Percentiles rank a stretch among this genome's conserved stretches.
Evolutionary conservation across 805 yeast species (phyloP).

Genomic region (Citeromyces matritensis): DNA sequence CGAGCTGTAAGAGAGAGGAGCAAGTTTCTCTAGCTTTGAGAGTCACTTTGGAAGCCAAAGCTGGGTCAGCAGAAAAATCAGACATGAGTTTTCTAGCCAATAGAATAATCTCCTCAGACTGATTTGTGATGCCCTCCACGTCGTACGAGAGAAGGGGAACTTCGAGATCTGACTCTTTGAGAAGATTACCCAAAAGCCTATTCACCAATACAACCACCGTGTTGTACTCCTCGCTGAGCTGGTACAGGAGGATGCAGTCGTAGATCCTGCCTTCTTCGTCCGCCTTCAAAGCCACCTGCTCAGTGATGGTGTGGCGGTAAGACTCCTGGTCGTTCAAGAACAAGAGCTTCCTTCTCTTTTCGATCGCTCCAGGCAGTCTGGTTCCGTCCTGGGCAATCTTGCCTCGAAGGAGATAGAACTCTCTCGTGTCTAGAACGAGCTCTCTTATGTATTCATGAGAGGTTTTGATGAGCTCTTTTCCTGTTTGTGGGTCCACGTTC

Average conservation of each 20-base stretch:
- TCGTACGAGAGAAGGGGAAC: slow-evolving; percentile 25
- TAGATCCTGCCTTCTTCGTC: slow-evolving; percentile 82
- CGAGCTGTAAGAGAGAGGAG: slow-evolving; percentile 45
- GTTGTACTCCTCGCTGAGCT: slow-evolving; percentile 77
- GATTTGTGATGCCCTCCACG: slow-evolving; percentile 9
- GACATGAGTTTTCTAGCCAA: slow-evolving; percentile 28
- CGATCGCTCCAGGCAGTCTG: slow-evolving; percentile 72
- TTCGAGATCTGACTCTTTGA: slow-evolving; percentile 57
- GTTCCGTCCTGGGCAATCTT: slow-evolving; percentile 65
- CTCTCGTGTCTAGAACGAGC: slow-evolving; percentile 74
- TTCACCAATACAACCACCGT: slow-evolving; percentile 66
- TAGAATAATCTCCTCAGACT: slow-evolving; percentile 28
- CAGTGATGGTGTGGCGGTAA: slow-evolving; percentile 60
- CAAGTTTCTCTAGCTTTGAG: slow-evolving; percentile 49
- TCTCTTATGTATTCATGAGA: slow-evolving; percentile 75
- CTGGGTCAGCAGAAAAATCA: slow-evolving; percentile 37
- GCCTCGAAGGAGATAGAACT: slow-evolving; percentile 73
- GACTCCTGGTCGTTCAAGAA: slow-evolving; percentile 39
- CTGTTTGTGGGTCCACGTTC: slow-evolving; percentile 17
- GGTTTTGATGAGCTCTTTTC: slow-evolving; percentile 30
- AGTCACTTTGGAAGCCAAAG: slow-evolving; percentile 40
- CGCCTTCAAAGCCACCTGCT: slow-evolving; percentile 72
- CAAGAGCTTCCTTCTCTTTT: slow-evolving; percentile 55
- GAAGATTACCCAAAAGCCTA: slow-evolving; percentile 61
- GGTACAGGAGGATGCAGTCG: slow-evolving; percentile 77